Evolutionary conservation across 768 basidiomycete species (phyloP).

Genomic region (Pulveroboletus sp.): DNA sequence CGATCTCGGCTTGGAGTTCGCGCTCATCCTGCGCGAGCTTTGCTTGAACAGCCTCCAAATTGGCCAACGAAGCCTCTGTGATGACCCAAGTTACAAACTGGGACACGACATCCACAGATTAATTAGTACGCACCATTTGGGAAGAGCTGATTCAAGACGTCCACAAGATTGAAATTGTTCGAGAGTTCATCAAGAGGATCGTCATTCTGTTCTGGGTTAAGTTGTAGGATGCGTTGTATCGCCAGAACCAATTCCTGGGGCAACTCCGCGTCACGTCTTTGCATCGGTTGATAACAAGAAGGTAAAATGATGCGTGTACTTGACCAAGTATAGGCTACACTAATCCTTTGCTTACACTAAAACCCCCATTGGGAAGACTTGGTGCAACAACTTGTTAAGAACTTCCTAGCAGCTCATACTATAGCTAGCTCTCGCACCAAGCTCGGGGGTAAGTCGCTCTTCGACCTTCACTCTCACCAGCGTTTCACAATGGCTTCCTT

Average conservation of each 20-base stretch:
- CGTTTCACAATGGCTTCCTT: conserved; percentile 16
- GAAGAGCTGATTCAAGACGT: conserved; percentile 61
- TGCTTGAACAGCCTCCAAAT: conserved; percentile 69
- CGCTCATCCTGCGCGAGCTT: conserved; percentile 67
- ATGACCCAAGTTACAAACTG: neutral
- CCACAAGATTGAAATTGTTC: conserved; percentile 53
- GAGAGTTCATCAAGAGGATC: conserved; percentile 61
- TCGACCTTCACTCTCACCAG: neutral
- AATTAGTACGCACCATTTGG: conserved; percentile 73
- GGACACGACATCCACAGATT: neutral
- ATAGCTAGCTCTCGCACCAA: too few species aligned
- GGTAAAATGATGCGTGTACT: too few species aligned
- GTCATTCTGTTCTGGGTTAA: conserved; percentile 39
- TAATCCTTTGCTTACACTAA: neutral
- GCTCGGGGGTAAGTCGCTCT: conserved; percentile 5
- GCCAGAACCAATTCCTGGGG: conserved; percentile 66
- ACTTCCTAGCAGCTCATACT: too few species aligned
- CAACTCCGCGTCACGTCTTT: conserved; percentile 43
- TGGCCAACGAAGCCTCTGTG: conserved; percentile 71
- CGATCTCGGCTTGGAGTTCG: conserved; percentile 70
- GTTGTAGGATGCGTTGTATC: conserved; percentile 68
- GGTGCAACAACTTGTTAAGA: neutral
- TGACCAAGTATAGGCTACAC: too few species aligned
- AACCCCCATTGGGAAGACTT: conserved; percentile 11
- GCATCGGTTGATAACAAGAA: conserved; percentile 13